Evolutionary conservation across 1,284 basidiomycete genomes (phyloP).

Genomic region (Moesziomyces sp.): DNA sequence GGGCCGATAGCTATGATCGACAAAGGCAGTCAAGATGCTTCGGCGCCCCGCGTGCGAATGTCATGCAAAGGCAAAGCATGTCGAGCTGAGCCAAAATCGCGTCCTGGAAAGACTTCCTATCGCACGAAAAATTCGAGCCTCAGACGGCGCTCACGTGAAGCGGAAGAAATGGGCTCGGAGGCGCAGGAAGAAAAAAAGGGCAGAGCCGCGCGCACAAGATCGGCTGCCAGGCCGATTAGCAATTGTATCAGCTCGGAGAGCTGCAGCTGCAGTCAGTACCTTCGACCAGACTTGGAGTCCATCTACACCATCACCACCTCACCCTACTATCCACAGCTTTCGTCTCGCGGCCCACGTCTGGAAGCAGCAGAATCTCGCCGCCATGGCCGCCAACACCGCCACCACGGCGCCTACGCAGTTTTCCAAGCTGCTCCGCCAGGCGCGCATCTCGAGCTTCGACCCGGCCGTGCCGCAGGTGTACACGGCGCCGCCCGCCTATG

Average conservation of each 20-base stretch:
- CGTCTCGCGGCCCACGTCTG: not conserved
- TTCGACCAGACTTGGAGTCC: not conserved
- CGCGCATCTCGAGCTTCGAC: slow-evolving; percentile 58
- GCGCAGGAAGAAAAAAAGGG: slow-evolving; percentile 16
- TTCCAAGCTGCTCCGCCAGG: slow-evolving; percentile 53
- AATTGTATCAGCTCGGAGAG: no score
- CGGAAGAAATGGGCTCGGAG: slow-evolving; percentile 16
- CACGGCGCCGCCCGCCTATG: slow-evolving; percentile 56
- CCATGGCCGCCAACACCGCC: slow-evolving; percentile 32
- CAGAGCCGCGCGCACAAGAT: not conserved
- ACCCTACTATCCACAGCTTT: not conserved
- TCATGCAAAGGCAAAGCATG: not conserved
- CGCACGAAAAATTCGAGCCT: slow-evolving; percentile 14
- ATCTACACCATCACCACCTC: slow-evolving; percentile 2
- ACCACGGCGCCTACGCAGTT: slow-evolving; percentile 47
- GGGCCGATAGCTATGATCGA: slow-evolving; percentile 34
- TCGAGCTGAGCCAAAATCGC: not conserved
- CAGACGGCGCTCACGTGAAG: slow-evolving; percentile 21
- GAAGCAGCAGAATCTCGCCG: not conserved
- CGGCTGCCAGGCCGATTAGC: no score
- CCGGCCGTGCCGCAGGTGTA: slow-evolving; percentile 58
- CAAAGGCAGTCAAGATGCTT: slow-evolving; percentile 15
- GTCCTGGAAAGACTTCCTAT: slow-evolving; percentile 11
- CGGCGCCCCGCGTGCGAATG: not conserved
- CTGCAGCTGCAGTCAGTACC: no score